phyloP scores from a whole-genome alignment of 2,329 filamentous ascomycete genomes.

The Zasmidium angulare region DNA sequence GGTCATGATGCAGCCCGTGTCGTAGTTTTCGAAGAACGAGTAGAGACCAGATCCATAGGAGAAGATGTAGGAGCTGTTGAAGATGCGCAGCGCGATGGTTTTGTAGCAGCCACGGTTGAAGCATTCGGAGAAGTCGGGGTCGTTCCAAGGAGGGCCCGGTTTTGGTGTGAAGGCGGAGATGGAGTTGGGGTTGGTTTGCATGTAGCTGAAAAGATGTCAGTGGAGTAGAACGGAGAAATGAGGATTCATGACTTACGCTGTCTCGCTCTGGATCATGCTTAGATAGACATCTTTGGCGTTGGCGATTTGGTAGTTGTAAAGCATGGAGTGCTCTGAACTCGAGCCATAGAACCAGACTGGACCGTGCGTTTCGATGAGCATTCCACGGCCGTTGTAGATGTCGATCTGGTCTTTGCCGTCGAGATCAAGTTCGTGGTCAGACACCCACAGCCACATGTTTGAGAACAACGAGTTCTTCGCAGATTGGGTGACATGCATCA shows the following conservation, averaged over 20 bases:
- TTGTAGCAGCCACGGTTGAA: conserved; percentile 60
- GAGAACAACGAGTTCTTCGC: conserved; percentile 70
- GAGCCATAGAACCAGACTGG: conserved; percentile 64
- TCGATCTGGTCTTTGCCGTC: conserved; percentile 70
- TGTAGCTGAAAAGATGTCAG: conserved; percentile 49
- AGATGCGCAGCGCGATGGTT: conserved; percentile 72
- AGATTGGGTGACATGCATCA: conserved; percentile 50
- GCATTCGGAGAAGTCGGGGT: conserved; percentile 70
- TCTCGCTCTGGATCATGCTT: conserved; percentile 84
- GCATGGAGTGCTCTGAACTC: conserved; percentile 58
- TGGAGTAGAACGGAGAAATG: conserved; percentile 4
- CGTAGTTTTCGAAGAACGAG: conserved; percentile 58
- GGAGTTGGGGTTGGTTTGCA: conserved; percentile 78
- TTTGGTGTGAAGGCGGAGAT: conserved; percentile 63
- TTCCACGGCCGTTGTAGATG: conserved; percentile 82
- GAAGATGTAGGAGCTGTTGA: conserved; percentile 56
- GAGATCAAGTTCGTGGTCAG: conserved; percentile 86
- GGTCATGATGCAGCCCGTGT: conserved; percentile 45
- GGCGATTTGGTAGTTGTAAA: conserved; percentile 80
- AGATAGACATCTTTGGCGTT: conserved; percentile 79
- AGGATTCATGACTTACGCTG: conserved; percentile 59
- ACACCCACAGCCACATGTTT: conserved; percentile 90
- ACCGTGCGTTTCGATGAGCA: conserved; percentile 64
- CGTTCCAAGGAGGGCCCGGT: conserved; percentile 50
- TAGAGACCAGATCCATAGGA: conserved; percentile 56